Evolutionary conservation across 2,329 filamentous ascomycete genomes (phyloP).

Genomic region (Cryoendolithus antarcticus): DNA sequence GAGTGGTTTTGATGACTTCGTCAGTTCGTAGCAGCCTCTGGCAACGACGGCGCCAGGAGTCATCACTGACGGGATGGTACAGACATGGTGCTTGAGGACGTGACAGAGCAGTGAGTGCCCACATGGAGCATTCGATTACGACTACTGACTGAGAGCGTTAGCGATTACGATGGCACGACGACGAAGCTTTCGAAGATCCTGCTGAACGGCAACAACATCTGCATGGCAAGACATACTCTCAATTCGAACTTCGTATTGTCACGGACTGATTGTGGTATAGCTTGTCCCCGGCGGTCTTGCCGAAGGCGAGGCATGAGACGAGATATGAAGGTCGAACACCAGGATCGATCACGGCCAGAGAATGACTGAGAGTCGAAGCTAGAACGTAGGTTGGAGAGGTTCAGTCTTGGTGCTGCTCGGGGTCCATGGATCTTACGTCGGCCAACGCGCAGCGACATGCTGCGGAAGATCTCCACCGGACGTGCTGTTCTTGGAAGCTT

Average conservation of each 20-base stretch:
- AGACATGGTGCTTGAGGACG: slow-evolving; percentile 98
- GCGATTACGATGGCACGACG: slow-evolving; percentile 81
- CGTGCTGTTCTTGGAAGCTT: no score
- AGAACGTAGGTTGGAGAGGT: no score
- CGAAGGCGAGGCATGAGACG: slow-evolving; percentile 8
- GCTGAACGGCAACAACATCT: slow-evolving; percentile 95
- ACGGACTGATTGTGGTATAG: slow-evolving; percentile 5
- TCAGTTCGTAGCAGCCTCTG: slow-evolving; percentile 63
- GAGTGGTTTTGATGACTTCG: slow-evolving; percentile 96
- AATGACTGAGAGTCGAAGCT: no score
- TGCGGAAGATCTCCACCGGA: no score
- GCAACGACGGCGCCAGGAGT: neutral
- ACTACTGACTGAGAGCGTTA: slow-evolving; percentile 25
- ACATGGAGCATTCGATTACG: no score
- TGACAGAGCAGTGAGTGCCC: slow-evolving; percentile 72
- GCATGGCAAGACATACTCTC: slow-evolving; percentile 62
- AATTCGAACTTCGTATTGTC: neutral
- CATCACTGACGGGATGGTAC: slow-evolving; percentile 2
- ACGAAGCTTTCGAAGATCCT: slow-evolving; percentile 88
- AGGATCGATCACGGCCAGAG: no score
- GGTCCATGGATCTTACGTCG: no score
- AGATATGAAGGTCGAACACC: slow-evolving; percentile 3
- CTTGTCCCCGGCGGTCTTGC: slow-evolving; percentile 15
- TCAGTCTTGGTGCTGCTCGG: no score
- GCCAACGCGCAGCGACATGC: no score